phyloP scores from a whole-genome alignment of 2,329 filamentous ascomycete species.

The Penicillium sp. region DNA sequence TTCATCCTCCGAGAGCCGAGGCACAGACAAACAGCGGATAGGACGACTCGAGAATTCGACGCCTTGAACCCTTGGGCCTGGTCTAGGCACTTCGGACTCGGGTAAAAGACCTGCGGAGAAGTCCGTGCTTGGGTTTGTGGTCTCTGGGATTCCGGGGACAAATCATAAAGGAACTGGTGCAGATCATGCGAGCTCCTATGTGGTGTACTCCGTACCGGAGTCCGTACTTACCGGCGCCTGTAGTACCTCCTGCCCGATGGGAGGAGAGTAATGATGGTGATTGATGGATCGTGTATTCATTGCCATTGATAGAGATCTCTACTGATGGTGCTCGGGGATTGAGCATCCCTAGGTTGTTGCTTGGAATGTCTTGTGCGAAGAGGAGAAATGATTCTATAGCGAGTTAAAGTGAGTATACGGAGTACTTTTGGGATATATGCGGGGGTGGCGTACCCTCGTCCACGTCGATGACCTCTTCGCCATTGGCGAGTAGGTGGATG shows the following conservation, averaged over 20 bases:
- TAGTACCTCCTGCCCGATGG: slow-evolving; percentile 69
- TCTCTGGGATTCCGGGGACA: not conserved
- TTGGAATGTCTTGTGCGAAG: slow-evolving; percentile 73
- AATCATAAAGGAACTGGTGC: slow-evolving; percentile 4
- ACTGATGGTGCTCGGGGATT: slow-evolving; percentile 67
- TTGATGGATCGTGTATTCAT: slow-evolving; percentile 75
- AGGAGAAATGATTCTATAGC: slow-evolving; percentile 78
- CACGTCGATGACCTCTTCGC: slow-evolving; percentile 54
- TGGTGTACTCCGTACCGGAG: not conserved
- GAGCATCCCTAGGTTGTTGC: slow-evolving; percentile 80
- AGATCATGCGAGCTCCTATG: slow-evolving; percentile 1
- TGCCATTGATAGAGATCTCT: slow-evolving; percentile 65
- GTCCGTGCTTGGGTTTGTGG: slow-evolving; percentile 11
- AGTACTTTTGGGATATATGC: not conserved
- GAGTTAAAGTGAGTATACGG: slow-evolving; percentile 4
- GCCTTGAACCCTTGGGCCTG: not conserved
- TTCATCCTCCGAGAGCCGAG: slow-evolving; percentile 4
- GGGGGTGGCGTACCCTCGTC: slow-evolving; percentile 56
- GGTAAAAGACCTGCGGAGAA: slow-evolving; percentile 2
- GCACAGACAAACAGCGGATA: not conserved
- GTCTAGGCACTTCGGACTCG: slow-evolving; percentile 6
- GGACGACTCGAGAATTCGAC: not conserved
- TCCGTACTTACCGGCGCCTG: slow-evolving; percentile 60
- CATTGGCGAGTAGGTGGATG: slow-evolving; percentile 39
- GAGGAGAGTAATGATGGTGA: slow-evolving; percentile 81